Conservation (phyloP, 2,329 filamentous ascomycete species). For the Sphaerulina vaccinii region DNA sequence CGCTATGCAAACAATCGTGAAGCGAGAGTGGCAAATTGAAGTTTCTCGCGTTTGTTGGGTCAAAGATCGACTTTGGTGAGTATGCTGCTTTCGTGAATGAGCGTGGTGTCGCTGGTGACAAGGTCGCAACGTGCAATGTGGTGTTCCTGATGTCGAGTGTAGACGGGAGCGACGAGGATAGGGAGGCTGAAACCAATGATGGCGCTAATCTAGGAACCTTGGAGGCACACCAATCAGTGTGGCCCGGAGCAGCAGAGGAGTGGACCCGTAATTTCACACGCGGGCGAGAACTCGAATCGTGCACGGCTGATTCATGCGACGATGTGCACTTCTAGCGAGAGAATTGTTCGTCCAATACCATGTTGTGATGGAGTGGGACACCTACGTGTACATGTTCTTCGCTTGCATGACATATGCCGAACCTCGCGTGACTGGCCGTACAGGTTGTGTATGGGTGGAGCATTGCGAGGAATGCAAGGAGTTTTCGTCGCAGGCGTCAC, state of each 20-base stretch:
- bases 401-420: background rate
- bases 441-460: background rate
- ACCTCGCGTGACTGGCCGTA: background rate
- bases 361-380: constrained; percentile 1
- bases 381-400: background rate
- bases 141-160: background rate
- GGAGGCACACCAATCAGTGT: constrained; percentile 8
- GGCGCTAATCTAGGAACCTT: no score
- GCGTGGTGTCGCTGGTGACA: constrained; percentile 6
- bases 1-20: constrained; percentile 2
- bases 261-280: constrained; percentile 1
- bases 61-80: constrained; percentile 14
- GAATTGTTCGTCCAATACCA: background rate
- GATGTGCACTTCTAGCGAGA: background rate
- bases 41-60: no score
- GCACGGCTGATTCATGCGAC: constrained; percentile 2
- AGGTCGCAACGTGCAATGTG: constrained; percentile 7
- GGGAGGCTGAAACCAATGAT: constrained; percentile 12
- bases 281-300: background rate
- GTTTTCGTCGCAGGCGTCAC: background rate
- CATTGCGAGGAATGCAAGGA: constrained; percentile 4
- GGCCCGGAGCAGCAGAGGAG: no score
- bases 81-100: constrained; percentile 6
- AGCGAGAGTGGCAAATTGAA: constrained; percentile 1
- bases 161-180: constrained; percentile 9